Evolutionary conservation across 164 flowering plant species (phyloP), one percentile per base, ranked within the genome.

Genomic region (Annona squamosa): DNA sequence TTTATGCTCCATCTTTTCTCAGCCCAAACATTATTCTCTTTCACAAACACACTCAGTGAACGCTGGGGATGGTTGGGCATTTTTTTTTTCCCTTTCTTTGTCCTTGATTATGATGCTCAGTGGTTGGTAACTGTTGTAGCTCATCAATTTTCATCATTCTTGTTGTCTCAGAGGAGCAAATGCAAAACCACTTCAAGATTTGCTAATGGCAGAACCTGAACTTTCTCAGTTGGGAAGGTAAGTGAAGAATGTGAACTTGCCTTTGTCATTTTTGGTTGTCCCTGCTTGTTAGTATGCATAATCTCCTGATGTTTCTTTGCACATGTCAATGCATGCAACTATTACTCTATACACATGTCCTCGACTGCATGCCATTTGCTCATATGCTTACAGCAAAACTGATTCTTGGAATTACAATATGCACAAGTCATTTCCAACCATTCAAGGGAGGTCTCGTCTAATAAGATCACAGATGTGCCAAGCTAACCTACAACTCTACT

Each of bases 221-320:
- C 82, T 81, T 62, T 70, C 80, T 52, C 78, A 65, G 65, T 65
- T 81, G 73, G 81, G 80, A 74, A 81, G 84, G 84, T 71, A 77
- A 78, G 70, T 0, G 37, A 41, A 45, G 37, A 66, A 16, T 37
- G 43, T 66, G 4, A 44, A 42, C 46, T 42, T 4, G 4, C 45
- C 6, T 10, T 42, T 2, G 5, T 19, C 42, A 43, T 42, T 13
- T 43, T 66, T 42, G 9, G 17, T 4, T 64, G 66, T 12, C 56
- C 59, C 9, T 13, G 5, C 26, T n/a, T 46, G 13, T 12, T 72
- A 19, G 2, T 46, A 19, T 19, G 1, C 13, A 63, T 63, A 6
- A 19, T 18, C 0, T 18, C 4, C 67, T 16, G 10, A 26, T 16
- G 3, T 48, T 41, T 45, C 63, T 48, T 48, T 4, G 41, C n/a